These are phyloP conservation scores for Berkeleyomyces basicola DNA, from an alignment of 2,329 filamentous ascomycete species.

Conservation along the genomic window DNA sequence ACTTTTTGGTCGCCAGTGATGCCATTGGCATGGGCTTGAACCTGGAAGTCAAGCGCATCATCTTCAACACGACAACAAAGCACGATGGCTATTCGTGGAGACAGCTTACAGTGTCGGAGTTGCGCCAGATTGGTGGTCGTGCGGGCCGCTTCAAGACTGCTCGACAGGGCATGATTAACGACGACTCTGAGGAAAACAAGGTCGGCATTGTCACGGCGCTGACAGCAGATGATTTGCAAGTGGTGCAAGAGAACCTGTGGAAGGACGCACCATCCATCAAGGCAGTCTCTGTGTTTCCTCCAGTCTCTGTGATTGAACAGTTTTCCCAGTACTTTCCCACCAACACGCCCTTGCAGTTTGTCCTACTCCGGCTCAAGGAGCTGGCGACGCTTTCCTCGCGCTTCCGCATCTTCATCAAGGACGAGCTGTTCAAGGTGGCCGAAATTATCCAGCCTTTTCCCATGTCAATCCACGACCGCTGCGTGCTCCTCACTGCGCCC, in stretches of 20 bases:
- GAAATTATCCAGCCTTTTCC: slow-evolving; percentile 58
- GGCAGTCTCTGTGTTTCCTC: slow-evolving; percentile 59
- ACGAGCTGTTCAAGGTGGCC: slow-evolving; percentile 47
- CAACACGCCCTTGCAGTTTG: slow-evolving; percentile 65
- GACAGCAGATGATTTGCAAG: slow-evolving; percentile 48
- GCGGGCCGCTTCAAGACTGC: slow-evolving; percentile 75
- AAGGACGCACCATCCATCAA: slow-evolving; percentile 47
- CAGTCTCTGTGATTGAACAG: slow-evolving; percentile 50
- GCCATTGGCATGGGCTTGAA: slow-evolving; percentile 97
- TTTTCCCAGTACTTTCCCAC: slow-evolving; percentile 72
- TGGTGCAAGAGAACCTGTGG: slow-evolving; percentile 46
- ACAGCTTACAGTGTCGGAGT: slow-evolving; percentile 52
- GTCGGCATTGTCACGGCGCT: slow-evolving; percentile 67
- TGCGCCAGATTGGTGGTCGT: slow-evolving; percentile 90
- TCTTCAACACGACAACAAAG: slow-evolving; percentile 69
- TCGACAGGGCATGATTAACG: slow-evolving; percentile 28
- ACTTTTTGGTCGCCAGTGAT: slow-evolving; percentile 84
- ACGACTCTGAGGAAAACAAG: slow-evolving; percentile 21
- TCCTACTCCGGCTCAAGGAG: slow-evolving; percentile 59
- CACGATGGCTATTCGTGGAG: slow-evolving; percentile 43
- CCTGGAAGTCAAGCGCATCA: slow-evolving; percentile 73
- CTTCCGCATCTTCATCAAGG: slow-evolving; percentile 48
- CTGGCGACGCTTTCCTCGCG: slow-evolving; percentile 44
- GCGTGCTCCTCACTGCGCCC: slow-evolving; percentile 44
- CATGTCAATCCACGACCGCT: slow-evolving; percentile 54